Evolutionary conservation across 2,329 filamentous ascomycete genomes (phyloP).

Genomic region (Chalaropsis thielavioides): DNA sequence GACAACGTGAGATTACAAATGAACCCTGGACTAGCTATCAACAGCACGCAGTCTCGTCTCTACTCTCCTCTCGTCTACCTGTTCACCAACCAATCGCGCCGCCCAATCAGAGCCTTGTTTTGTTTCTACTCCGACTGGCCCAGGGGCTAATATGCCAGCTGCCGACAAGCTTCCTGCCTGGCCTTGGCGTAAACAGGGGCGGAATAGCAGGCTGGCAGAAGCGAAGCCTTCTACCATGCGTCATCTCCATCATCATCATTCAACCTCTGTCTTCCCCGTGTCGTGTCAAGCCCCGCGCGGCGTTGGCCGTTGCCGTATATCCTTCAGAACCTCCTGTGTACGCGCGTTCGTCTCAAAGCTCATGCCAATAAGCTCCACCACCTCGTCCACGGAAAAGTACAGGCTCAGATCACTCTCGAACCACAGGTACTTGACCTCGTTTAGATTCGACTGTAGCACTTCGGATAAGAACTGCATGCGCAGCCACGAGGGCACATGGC

Average conservation of each 20-base stretch:
- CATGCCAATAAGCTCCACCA: conserved; percentile 45
- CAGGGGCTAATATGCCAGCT: not conserved
- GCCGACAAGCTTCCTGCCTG: not conserved
- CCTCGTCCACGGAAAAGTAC: conserved; percentile 46
- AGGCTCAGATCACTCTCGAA: conserved; percentile 50
- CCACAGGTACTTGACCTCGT: conserved; percentile 49
- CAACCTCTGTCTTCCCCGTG: not conserved
- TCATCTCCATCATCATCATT: not conserved
- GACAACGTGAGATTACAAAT: conserved; percentile 2
- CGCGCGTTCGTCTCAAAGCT: conserved; percentile 51
- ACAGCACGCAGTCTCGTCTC: not conserved
- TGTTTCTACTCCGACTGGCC: not conserved
- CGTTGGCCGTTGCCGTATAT: conserved; percentile 42
- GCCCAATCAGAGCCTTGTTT: conserved; percentile 4
- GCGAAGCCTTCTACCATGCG: not conserved
- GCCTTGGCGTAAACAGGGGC: not conserved
- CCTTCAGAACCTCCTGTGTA: conserved; percentile 42
- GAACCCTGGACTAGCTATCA: not conserved
- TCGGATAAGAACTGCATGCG: conserved; percentile 50
- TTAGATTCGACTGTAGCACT: conserved; percentile 51
- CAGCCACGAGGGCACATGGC: conserved; percentile 48
- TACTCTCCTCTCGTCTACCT: not conserved
- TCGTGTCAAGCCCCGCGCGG: conserved; percentile 9
- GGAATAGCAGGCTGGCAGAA: not conserved
- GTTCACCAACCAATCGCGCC: not conserved